Evolutionary conservation across 176 grass and related monocot species (phyloP), one percentile per base, ranked within the genome.

Genomic region (Saccharum officinarum): DNA sequence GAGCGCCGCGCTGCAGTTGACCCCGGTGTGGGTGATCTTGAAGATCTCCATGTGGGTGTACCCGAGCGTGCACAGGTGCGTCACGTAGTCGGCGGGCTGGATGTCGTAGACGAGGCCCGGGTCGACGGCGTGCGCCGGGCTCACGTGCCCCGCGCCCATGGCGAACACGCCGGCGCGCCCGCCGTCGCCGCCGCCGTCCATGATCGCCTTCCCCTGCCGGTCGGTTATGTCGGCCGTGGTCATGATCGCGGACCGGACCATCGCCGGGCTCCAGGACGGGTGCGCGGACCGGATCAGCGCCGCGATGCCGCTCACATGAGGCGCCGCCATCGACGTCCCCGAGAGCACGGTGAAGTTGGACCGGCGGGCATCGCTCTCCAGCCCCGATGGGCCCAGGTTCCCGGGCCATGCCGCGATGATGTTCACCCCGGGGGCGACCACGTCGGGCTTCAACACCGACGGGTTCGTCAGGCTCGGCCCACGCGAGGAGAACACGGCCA

Each of bases 351-450:
- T 90, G 83, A 98, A 93, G 87, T 95, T 93, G n/a, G 92, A 87
- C 39, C 83, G 82, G 9, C 92, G 79, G 28, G 46, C 59, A 66
- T 98, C 95, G 18, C 50, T 73, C 10, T 82, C 89, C 5, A 95
- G 93, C 25, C 93, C 93, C 22, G 93, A 91, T 4, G 95, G 95
- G 1, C 91, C 93, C 0, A 98, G 68, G 86, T 78, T 92, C 0
- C 77, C 91, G 0, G 93, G 95, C 93, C 95, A 98, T 12, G 91
- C 95, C n/a, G 95, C 95, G 59, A 98, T 95, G 87, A 98, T 98
- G 91, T 98, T 95, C 34, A 95, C 91, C 13, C 95, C 87, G 6
- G 93, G 95, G 6, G 93, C 91, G 67, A 95, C 67, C 49, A 95
- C 74, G 81, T 98, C 95, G 2, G 91, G 93, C 87, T 98, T 95